Conservation (phyloP, 495 filamentous ascomycete species). For the Trichoderma parareesei region DNA sequence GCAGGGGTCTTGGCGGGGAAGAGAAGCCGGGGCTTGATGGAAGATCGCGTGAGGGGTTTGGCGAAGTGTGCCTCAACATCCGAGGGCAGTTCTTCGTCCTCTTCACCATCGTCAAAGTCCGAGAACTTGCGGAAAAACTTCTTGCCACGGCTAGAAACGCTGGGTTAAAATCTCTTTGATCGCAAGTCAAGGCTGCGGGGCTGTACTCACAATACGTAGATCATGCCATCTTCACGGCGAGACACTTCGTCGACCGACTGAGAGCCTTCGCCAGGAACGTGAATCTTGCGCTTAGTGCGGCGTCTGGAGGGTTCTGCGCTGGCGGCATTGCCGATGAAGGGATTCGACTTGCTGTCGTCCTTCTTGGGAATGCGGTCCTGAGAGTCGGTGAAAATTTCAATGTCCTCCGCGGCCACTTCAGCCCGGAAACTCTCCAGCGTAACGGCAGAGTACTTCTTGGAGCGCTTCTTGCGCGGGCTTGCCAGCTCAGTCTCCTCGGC, state of each 20-base stretch:
- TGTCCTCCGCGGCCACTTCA: slow-evolving; percentile 46
- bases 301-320: slow-evolving; percentile 25
- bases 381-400: slow-evolving; percentile 84
- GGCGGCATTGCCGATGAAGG: slow-evolving; percentile 52
- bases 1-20: slow-evolving; percentile 48
- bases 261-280: slow-evolving; percentile 45
- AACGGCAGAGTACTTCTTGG: slow-evolving; percentile 50
- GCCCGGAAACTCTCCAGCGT: slow-evolving; percentile 62
- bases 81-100: slow-evolving; percentile 36
- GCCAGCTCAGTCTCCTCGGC: slow-evolving; percentile 38
- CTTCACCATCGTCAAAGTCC: slow-evolving; percentile 31
- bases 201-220: slow-evolving; percentile 76
- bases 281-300: slow-evolving; percentile 39
- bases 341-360: slow-evolving; percentile 60
- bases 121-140: slow-evolving; percentile 67
- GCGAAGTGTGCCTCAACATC: slow-evolving; percentile 38
- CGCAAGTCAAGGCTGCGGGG: not conserved
- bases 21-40: slow-evolving; percentile 76
- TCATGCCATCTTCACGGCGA: slow-evolving; percentile 64
- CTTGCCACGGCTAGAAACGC: slow-evolving; percentile 68
- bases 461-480: slow-evolving; percentile 49
- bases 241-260: slow-evolving; percentile 54
- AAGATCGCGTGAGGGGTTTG: slow-evolving; percentile 58
- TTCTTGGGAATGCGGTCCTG: slow-evolving; percentile 73
- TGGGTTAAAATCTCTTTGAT: slow-evolving; percentile 19